Base-by-base conservation (phyloP, 306 rosid genomes). In the Geum urbanum region DNA sequence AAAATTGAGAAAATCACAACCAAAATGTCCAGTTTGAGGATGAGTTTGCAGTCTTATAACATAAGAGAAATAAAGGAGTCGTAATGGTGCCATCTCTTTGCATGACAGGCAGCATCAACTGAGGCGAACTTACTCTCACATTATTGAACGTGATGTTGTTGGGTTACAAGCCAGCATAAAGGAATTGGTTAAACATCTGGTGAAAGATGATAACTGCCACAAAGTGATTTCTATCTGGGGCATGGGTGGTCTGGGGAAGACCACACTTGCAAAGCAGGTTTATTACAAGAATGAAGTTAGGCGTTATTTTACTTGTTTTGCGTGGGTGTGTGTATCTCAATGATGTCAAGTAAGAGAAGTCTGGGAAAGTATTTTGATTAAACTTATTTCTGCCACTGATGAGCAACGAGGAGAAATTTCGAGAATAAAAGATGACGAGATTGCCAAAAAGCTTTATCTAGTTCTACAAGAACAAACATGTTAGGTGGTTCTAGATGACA, bases 21-120 rank as follows among this genome's bases (percentile, higher is more conserved):
- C 47, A 73, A 9, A 51, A 70, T 87, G 46, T 51, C 76, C 52
- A 76, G 75, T 16, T 82, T 83, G 66, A 71, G 78, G 6, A 50
- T 72, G 47, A 71, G 73, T 55, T 55, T 83, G 22, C 77, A 50
- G 55, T 14, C 55, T 5, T 50, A 50, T 20, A 50, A 50, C 55
- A 16, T 50, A 8, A 50, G 55, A 50, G 55, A 50, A 50, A 50
- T 50, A 5, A 50, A 9, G 20, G 55, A 50, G 20, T 16, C 4
- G 55, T 5, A 20, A 50, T 50, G 55, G 55, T 16, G 55, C 18
- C 4, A 50, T 9, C 20, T 50, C 55, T 50, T 50, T 20, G 0
- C 16, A 50, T 50, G 19, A 50, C 2, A 50, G 55, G 19, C 55
- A 40, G 16, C 16, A 15, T 18, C 43, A 81, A 58, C 77, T 78